Base-by-base conservation (phyloP, 1,139 yeast species). In the Lodderomyces elongisporus region DNA sequence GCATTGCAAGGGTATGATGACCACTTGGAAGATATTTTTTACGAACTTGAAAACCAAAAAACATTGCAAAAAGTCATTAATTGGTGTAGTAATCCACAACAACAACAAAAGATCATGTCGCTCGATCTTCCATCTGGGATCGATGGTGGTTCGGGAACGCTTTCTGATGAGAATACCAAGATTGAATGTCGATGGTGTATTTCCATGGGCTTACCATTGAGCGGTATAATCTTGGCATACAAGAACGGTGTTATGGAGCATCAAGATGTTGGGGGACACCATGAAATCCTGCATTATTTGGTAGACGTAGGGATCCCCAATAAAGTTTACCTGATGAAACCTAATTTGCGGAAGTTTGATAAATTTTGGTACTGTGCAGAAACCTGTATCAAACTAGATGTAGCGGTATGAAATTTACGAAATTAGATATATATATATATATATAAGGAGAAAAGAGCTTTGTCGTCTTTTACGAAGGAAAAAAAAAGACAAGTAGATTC, bases 1-100 rank as follows among this genome's bases (percentile, higher is more conserved):
- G 93, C 88, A 0, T 63, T 87, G 44, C 91, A 85, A 54, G 95
- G 95, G 1, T 84, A 77, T 44, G 94, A 85, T 47, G 76, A 77
- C 30, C 84, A 77, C 39, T 57, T 85, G 34, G 76, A 70, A 32
- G 74, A 68, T 41, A 52, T 66, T 12, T 66, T 60, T 45, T 66
- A 63, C 43, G 48, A 52, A 23, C 56, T 53, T n/a, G 46, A 52
- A 6, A 81, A 75, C 38, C 57, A 71, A 18, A 51, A 60, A 18
- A 56, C 58, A 4, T 72, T 75, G n/a, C 46, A 49, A 6, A 51
- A 59, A n/a, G 48, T 82, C 16, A 69, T 85, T 18, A 58, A 58
- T 13, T 88, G 96, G 95, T 75, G 84, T 41, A 82, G 83, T 43
- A 62, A 62, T 32, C 71, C 71, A n/a, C 52, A 52, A 10, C 64